Evolutionary conservation across 768 basidiomycete genomes (phyloP), one percentile per base, ranked within the genome.

Genomic region (Lactifluus pinguis): DNA sequence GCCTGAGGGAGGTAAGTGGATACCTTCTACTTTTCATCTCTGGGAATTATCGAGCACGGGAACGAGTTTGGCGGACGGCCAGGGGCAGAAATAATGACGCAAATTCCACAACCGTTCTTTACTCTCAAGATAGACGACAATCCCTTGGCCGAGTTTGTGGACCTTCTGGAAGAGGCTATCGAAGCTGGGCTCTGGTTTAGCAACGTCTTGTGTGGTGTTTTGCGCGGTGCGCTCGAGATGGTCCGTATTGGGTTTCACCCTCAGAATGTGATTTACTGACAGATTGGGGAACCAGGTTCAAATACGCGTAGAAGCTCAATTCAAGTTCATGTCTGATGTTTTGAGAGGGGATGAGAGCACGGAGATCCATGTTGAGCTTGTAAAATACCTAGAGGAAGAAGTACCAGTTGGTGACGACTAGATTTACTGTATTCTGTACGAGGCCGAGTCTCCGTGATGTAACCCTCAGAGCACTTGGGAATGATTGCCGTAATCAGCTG

Each of bases 101-200:
- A 71, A 19, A 67, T 75, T 1, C 62, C 71, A 25, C 83, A 82
- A 32, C 77, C 86, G 6, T 81, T 79, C 7, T 99, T 98, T 72
- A 84, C 83, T 7, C 77, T 99, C 53, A 88, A 86, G 0, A 74
- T 99, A 7, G 25, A 25, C 25, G 25, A 25, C 25, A 25, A 25
- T 25, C 25, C 25, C 25, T 25, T 25, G 25, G 25, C 25, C 1
- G 25, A 25, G 25, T 25, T 25, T 25, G 25, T 25, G 25, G 97
- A 98, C 69, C 79, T 99, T 21, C 95, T 97, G 0, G 89, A 94
- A 54, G 94, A 97, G 66, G 93, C 83, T 1, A 76, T 95, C 30
- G 91, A 95, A 69, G 92, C 92, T 17, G 95, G 93, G 1, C 74
- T 99, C 39, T 97, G 93, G 92, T 98, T 94, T 72, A 94, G 91